Base-by-base conservation (phyloP, 1,284 basidiomycete genomes). In the Puccinia novopanici region DNA sequence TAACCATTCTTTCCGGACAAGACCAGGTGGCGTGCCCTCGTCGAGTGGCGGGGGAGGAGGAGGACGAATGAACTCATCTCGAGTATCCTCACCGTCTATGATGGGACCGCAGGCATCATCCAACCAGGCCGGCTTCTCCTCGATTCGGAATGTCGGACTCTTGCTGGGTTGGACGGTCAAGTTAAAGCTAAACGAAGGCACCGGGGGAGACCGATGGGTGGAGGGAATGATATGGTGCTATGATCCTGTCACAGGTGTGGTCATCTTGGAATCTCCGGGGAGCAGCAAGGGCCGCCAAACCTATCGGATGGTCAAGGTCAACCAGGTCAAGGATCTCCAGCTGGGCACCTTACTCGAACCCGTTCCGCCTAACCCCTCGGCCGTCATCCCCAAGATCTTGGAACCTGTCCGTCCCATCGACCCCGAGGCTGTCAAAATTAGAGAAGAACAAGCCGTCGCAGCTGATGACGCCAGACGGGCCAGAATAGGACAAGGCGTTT, bases 181-280 rank as follows among this genome's bases (percentile, higher is more conserved):
- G 54, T 59, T 80, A 3, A 80, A 80, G 55, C n/a, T 80, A 19
- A 72, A 74, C 48, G 77, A 72, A 61, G 34, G 59, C 22, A 13
- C 68, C 8, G n/a, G 37, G 15, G 48, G 22, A 48, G 72, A 80
- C 19, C 37, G 72, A 45, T 74, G 70, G 71, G 79, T 68, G 24
- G 71, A 80, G 42, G 79, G 79, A 2, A 54, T 55, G 54, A 61
- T 80, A 24, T 80, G 79, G 79, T 80, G 71, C 30, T 80, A 80
- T 24, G 79, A 80, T 42, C 72, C 79, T n/a, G 45, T 80, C 27
- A 27, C 79, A 1, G 79, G 79, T 3, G 79, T 74, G 10, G 52
- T 80, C 6, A 71, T 80, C 19, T 59, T 80, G 12, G 61, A 74
- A 37, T 75, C 40, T 52, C 57, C 77, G 15, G 76, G 54, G 37